A percentile compares a stretch with the other conserved stretches of the same genome.
These are phyloP conservation scores for Neocucurbitaria cava DNA, from an alignment of 2,329 filamentous ascomycete species.

Conservation along the genomic window DNA sequence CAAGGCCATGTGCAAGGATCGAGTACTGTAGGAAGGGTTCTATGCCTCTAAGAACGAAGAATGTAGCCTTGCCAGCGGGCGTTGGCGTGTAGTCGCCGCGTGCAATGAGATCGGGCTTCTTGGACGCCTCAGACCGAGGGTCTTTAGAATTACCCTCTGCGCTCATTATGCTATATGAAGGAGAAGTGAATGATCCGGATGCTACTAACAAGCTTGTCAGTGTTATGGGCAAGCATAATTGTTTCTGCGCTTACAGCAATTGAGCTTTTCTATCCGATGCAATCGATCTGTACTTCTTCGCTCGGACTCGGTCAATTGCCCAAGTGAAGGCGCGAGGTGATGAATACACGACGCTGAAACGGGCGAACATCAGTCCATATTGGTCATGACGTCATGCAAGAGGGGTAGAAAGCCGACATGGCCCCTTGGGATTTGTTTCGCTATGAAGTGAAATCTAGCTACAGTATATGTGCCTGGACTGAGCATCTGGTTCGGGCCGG, in stretches of 20 bases:
- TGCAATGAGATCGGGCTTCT: slow-evolving; percentile 46
- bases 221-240: no score
- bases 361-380: not conserved
- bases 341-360: not conserved
- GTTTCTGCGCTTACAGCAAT: not conserved
- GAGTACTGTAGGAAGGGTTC: slow-evolving; percentile 59
- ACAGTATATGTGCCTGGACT: not conserved
- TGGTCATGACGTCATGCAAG: not conserved
- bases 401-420: not conserved
- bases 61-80: slow-evolving; percentile 49
- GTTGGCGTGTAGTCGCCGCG: slow-evolving; percentile 52
- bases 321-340: not conserved
- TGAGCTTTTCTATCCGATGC: not conserved
- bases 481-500: not conserved
- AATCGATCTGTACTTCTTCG: not conserved
- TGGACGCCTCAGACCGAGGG: slow-evolving; percentile 38
- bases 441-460: no score
- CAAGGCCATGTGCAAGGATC: slow-evolving; percentile 55
- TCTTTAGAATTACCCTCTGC: slow-evolving; percentile 24
- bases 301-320: not conserved
- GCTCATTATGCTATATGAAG: slow-evolving; percentile 4
- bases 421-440: no score
- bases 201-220: not conserved
- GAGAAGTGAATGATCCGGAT: not conserved
- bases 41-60: slow-evolving; percentile 56